Percentiles rank a stretch among this genome's conserved stretches.
These are phyloP conservation scores for Kluyveromyces sp. DNA, from an alignment of 1,139 yeast species.

Conservation along the genomic window DNA sequence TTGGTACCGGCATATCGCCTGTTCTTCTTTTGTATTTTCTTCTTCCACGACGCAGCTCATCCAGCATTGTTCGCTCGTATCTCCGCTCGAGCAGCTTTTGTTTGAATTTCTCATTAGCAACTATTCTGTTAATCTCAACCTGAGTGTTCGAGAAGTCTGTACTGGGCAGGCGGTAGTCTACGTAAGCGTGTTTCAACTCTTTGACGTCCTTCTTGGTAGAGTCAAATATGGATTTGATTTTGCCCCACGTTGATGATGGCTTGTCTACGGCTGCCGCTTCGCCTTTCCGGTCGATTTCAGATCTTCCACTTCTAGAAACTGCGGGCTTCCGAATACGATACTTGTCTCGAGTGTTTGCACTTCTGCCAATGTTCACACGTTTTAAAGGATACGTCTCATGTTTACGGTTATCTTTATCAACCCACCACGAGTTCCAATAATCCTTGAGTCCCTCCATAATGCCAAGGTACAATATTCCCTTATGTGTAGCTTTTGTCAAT, in stretches of 20 bases:
- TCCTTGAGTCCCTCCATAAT: constrained; percentile 5
- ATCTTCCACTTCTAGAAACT: constrained; percentile 2
- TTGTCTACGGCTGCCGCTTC: not conserved
- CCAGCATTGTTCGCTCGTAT: constrained; percentile 24
- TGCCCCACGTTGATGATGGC: constrained; percentile 12
- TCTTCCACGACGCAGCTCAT: constrained; percentile 21
- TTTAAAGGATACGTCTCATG: constrained; percentile 17
- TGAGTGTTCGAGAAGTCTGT: constrained; percentile 12
- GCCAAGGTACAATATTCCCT: not conserved
- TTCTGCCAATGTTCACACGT: not conserved
- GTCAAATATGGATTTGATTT: constrained; percentile 18
- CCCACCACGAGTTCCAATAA: constrained; percentile 11
- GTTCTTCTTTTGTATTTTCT: constrained; percentile 19
- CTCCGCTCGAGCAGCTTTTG: constrained; percentile 23
- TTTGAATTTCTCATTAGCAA: constrained; percentile 26
- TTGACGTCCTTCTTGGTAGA: constrained; percentile 18
- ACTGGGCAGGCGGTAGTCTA: constrained; percentile 14
- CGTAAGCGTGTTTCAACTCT: constrained; percentile 17
- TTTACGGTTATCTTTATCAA: constrained; percentile 18
- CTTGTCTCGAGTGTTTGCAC: not conserved
- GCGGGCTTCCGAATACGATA: constrained; percentile 7
- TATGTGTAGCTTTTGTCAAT: not conserved
- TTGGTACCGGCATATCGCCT: constrained; percentile 9
- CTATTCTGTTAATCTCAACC: constrained; percentile 16
- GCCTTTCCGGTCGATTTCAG: constrained; percentile 1